Percentiles rank a stretch among this genome's conserved stretches.
phyloP scores from a whole-genome alignment of 768 basidiomycete genomes.

The Suillus bovinus region DNA sequence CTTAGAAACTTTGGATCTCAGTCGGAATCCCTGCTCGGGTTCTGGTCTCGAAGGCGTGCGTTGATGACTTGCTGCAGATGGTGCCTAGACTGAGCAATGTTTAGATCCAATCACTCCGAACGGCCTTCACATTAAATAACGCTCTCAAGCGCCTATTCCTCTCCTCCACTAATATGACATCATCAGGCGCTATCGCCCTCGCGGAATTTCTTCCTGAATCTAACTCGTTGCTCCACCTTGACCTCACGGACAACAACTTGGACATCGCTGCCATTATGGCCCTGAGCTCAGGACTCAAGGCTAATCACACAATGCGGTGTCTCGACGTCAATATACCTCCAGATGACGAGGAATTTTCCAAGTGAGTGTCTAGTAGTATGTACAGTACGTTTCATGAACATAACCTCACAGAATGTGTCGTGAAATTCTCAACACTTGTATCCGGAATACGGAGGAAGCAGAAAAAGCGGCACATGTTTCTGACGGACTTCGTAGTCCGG shows the following conservation, averaged over 20 bases:
- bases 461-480: slow-evolving; percentile 38
- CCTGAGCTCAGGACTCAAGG: slow-evolving; percentile 80
- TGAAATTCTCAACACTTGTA: slow-evolving; percentile 87
- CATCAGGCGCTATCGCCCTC: slow-evolving; percentile 87
- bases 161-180: slow-evolving; percentile 76
- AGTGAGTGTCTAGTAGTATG: slow-evolving; percentile 27
- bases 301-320: slow-evolving; percentile 86
- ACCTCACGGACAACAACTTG: slow-evolving; percentile 79
- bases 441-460: slow-evolving; percentile 91
- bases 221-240: slow-evolving; percentile 83
- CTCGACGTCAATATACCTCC: slow-evolving; percentile 92
- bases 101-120: slow-evolving; percentile 84
- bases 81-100: neutral
- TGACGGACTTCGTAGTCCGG: slow-evolving; percentile 22
- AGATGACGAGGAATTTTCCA: slow-evolving; percentile 77
- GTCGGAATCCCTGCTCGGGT: slow-evolving; percentile 91
- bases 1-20: slow-evolving; percentile 92
- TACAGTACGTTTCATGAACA: slow-evolving; percentile 18
- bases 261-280: slow-evolving; percentile 95
- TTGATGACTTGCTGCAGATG: slow-evolving; percentile 9
- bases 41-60: slow-evolving; percentile 88
- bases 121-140: slow-evolving; percentile 90
- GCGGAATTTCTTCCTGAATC: slow-evolving; percentile 97
- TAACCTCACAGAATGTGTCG: slow-evolving; percentile 64
- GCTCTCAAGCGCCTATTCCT: slow-evolving; percentile 92